These are phyloP conservation scores for Trypanosomatidae sp. DNA, from an alignment of 208 protist species.

Conservation along the genomic window DNA sequence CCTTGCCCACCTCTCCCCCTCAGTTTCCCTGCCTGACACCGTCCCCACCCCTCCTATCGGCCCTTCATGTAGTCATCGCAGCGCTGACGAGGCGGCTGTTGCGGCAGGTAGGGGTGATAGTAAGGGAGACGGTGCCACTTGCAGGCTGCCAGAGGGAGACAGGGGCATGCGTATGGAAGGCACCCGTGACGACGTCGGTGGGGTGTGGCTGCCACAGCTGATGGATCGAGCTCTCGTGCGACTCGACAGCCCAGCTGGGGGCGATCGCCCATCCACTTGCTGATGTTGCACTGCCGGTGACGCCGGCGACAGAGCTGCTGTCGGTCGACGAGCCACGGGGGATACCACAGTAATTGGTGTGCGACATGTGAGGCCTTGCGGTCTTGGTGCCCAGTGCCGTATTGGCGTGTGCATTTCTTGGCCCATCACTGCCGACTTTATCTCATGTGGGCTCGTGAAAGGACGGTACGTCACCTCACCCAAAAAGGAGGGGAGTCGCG, in stretches of 20 bases:
- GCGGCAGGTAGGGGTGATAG: slow-evolving; percentile 6
- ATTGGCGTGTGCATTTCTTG: not conserved
- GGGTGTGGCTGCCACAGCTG: slow-evolving; percentile 4
- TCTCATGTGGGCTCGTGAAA: not conserved
- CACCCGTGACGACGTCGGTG: slow-evolving; percentile 13
- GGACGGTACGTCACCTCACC: not conserved
- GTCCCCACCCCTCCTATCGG: not conserved
- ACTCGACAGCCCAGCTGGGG: slow-evolving; percentile 20
- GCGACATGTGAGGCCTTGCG: not conserved
- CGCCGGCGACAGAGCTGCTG: not conserved
- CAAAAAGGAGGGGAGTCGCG: not conserved
- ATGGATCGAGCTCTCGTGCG: slow-evolving; percentile 17
- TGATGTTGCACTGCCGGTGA: not conserved
- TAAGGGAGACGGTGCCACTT: slow-evolving; percentile 16
- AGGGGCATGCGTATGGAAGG: slow-evolving; percentile 17
- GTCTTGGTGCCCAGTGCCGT: not conserved
- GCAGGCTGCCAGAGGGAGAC: slow-evolving; percentile 20
- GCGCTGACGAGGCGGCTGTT: too few relatives aligned
- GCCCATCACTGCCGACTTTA: not conserved
- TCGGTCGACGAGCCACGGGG: not conserved
- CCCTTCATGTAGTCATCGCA: too few relatives aligned
- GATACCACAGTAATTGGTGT: not conserved
- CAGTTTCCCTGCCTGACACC: not conserved
- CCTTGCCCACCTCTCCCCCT: not conserved
- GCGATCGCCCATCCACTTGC: slow-evolving; percentile 9